Evolutionary conservation across 768 basidiomycete species (phyloP).

Genomic region (Antrodiella citrinella): DNA sequence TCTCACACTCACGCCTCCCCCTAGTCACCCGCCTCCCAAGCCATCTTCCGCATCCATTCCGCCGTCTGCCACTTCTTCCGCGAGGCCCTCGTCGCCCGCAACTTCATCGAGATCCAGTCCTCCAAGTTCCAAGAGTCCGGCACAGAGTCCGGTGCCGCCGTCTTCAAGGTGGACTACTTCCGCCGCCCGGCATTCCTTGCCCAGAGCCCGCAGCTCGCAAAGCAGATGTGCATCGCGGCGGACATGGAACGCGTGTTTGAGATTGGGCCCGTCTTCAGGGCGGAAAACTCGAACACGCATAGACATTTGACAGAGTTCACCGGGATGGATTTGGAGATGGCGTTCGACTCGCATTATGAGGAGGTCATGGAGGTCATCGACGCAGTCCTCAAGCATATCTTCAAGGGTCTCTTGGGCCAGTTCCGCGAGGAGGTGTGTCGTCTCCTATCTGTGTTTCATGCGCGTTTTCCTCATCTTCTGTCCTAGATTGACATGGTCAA

Average conservation of each 20-base stretch:
- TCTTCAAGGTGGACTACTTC: conserved; percentile 98
- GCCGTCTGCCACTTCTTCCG: conserved; percentile 86
- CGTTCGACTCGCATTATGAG: conserved; percentile 96
- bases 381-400: conserved; percentile 75
- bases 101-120: conserved; percentile 92
- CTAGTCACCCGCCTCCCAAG: conserved; percentile 74
- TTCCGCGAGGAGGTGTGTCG: conserved; percentile 69
- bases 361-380: conserved; percentile 93
- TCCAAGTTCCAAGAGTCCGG: conserved; percentile 94
- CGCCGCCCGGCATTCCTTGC: conserved; percentile 92
- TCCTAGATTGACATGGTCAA: conserved; percentile 31
- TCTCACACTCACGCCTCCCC: background rate
- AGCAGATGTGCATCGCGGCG: conserved; percentile 98
- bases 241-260: conserved; percentile 98
- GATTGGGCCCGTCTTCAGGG: conserved; percentile 93
- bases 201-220: conserved; percentile 94
- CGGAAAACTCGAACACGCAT: conserved; percentile 95
- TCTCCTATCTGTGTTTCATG: background rate
- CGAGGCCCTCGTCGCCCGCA: conserved; percentile 56
- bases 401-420: conserved; percentile 69
- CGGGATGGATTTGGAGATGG: conserved; percentile 98
- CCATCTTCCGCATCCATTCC: conserved; percentile 86
- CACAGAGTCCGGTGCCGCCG: conserved; percentile 92
- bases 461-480: background rate
- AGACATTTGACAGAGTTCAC: conserved; percentile 98